Conservation (phyloP, 1,284 basidiomycete species). For the Coniferiporia sulphurascens region DNA sequence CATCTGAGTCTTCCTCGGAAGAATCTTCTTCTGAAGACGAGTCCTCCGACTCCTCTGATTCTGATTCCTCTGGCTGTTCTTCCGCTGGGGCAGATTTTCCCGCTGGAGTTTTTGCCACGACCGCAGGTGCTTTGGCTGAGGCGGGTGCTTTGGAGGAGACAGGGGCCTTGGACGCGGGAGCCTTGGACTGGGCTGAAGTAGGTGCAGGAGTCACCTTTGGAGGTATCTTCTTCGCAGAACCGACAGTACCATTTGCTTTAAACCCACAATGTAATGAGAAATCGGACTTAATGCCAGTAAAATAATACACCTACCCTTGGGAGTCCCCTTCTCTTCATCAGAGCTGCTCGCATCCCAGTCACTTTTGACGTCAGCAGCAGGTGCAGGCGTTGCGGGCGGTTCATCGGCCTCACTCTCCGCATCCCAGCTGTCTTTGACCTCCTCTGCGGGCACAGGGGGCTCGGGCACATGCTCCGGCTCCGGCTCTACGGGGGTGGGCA, state of each 20-base stretch:
- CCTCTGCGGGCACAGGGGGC: constrained; percentile 38
- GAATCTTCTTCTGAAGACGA: constrained; percentile 37
- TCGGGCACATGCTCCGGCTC: constrained; percentile 41
- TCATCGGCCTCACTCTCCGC: constrained; percentile 56
- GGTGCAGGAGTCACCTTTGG: neutral
- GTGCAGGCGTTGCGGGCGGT: constrained; percentile 23
- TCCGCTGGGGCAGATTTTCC: constrained; percentile 28
- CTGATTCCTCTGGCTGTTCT: constrained; percentile 32
- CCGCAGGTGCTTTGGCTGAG: neutral
- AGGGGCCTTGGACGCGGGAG: constrained; percentile 3
- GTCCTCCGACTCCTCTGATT: constrained; percentile 35
- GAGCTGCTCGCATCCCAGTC: constrained; percentile 85
- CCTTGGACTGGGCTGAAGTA: neutral
- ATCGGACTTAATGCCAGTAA: constrained; percentile 4
- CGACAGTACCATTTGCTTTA: neutral
- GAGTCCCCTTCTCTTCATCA: constrained; percentile 42
- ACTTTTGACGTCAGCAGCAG: constrained; percentile 53
- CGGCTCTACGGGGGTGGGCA: constrained; percentile 33
- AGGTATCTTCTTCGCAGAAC: neutral
- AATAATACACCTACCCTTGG: constrained; percentile 19
- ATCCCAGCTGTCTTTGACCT: constrained; percentile 83
- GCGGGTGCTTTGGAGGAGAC: neutral
- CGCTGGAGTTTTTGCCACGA: neutral
- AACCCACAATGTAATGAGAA: neutral
- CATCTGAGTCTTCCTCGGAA: constrained; percentile 39